Conservation (phyloP, 2,329 filamentous ascomycete species). For the Tolypocladium amazonense region DNA sequence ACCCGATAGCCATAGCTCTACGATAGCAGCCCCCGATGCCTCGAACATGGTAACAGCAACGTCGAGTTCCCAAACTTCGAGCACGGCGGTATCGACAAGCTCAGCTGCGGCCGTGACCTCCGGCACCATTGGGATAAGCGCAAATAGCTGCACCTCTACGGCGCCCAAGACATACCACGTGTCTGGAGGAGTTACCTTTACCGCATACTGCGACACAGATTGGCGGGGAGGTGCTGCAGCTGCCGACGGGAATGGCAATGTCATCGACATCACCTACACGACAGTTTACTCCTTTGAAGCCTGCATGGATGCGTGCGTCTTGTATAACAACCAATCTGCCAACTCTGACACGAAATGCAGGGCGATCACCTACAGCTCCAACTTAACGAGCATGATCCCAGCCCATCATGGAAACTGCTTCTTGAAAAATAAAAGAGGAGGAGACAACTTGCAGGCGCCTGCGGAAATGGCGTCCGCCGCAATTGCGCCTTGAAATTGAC, state of each 20-base stretch:
- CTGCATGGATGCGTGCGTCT: slow-evolving; percentile 10
- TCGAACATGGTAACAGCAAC: neutral
- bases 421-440: slow-evolving; percentile 8
- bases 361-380: slow-evolving; percentile 9
- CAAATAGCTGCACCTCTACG: slow-evolving; percentile 6
- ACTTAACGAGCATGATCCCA: slow-evolving; percentile 7
- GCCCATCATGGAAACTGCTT: slow-evolving; percentile 7
- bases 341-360: slow-evolving; percentile 1
- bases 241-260: slow-evolving; percentile 4
- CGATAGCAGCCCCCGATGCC: neutral
- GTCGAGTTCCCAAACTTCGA: neutral
- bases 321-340: slow-evolving; percentile 2
- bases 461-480: neutral
- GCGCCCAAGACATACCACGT: slow-evolving; percentile 4
- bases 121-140: slow-evolving; percentile 4
- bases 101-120: slow-evolving; percentile 2
- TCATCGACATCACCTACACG: slow-evolving; percentile 5
- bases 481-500: neutral
- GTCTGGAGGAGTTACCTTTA: slow-evolving; percentile 2
- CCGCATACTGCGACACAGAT: slow-evolving; percentile 10
- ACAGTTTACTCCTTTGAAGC: slow-evolving; percentile 10
- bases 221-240: slow-evolving; percentile 3
- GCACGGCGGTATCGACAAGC: neutral
- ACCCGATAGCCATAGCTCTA: neutral
- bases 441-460: neutral